Conservation (phyloP, 1,139 yeast genomes). For the Yamadazyma diddensiae region DNA sequence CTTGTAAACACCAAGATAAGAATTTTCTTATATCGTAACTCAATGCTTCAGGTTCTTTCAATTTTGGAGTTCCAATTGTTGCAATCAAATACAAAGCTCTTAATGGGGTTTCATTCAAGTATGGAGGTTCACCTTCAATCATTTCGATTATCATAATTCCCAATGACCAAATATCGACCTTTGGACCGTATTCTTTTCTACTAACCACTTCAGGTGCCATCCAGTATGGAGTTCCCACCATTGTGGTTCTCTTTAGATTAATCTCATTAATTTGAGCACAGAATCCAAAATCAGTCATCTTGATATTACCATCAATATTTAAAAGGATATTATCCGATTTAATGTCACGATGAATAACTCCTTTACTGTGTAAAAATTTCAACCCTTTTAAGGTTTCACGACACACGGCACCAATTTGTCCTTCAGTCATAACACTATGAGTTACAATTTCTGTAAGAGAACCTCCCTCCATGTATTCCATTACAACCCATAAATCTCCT, state of each 20-base stretch:
- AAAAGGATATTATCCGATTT: conserved; percentile 89
- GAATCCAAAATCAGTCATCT: conserved; percentile 86
- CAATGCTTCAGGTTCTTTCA: conserved; percentile 84
- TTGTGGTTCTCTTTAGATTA: conserved; percentile 84
- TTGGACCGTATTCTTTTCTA: conserved; percentile 92
- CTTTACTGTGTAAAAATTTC: conserved; percentile 84
- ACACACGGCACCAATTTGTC: conserved; percentile 96
- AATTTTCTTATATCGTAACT: conserved; percentile 66
- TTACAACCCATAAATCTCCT: conserved; percentile 88
- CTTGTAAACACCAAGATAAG: conserved; percentile 77
- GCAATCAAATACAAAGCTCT: conserved; percentile 90
- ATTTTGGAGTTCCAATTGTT: conserved; percentile 90
- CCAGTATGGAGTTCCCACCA: conserved; percentile 99
- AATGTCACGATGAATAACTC: conserved; percentile 94
- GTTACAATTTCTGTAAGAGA: conserved; percentile 93
- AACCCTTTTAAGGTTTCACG: conserved; percentile 86
- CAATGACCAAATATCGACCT: conserved; percentile 95
- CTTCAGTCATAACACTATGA: conserved; percentile 92
- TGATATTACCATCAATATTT: conserved; percentile 81
- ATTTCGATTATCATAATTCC: conserved; percentile 97
- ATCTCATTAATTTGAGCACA: conserved; percentile 94
- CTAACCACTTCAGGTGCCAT: conserved; percentile 99
- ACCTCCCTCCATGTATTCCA: conserved; percentile 99
- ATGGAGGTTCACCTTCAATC: conserved; percentile 99
- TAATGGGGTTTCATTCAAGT: conserved; percentile 90